Conservation (phyloP, 805 yeast species). For the Diddensiella caesifluorescens region DNA sequence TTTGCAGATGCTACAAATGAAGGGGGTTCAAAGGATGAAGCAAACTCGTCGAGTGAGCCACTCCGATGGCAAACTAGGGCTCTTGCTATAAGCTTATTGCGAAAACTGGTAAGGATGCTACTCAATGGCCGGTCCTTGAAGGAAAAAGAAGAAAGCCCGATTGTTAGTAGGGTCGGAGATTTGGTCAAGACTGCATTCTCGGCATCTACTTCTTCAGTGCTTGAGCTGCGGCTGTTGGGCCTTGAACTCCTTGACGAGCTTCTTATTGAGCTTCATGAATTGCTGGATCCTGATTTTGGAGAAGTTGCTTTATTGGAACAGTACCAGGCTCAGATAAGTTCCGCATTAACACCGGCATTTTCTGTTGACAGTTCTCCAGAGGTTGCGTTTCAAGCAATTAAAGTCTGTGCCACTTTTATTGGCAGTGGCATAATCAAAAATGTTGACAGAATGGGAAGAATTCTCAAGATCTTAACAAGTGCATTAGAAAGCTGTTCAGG, state of each 20-base stretch:
- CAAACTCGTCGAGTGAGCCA: slow-evolving; percentile 27
- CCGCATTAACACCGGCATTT: slow-evolving; percentile 87
- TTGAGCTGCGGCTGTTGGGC: slow-evolving; percentile 58
- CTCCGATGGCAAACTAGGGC: slow-evolving; percentile 42
- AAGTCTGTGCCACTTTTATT: slow-evolving; percentile 70
- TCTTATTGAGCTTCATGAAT: slow-evolving; percentile 52
- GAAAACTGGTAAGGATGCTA: slow-evolving; percentile 23
- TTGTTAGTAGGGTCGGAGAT: slow-evolving; percentile 40
- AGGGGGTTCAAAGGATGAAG: slow-evolving; percentile 12
- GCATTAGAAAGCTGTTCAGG: slow-evolving; percentile 57
- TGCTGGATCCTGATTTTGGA: slow-evolving; percentile 68
- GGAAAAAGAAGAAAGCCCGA: slow-evolving; percentile 20
- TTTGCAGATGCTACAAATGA: slow-evolving; percentile 26
- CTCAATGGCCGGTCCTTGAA: slow-evolving; percentile 20
- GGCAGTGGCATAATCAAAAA: slow-evolving; percentile 50
- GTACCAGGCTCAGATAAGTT: slow-evolving; percentile 89
- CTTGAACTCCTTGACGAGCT: slow-evolving; percentile 59
- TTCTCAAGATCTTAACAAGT: slow-evolving; percentile 58
- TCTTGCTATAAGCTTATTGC: slow-evolving; percentile 33
- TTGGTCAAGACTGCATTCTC: slow-evolving; percentile 72
- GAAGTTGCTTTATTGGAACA: slow-evolving; percentile 73
- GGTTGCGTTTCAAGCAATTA: slow-evolving; percentile 70
- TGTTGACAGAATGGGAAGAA: slow-evolving; percentile 44
- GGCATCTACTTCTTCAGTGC: slow-evolving; percentile 69
- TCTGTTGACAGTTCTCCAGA: slow-evolving; percentile 63